Evolutionary conservation across 2,329 filamentous ascomycete genomes (phyloP), one percentile per base, ranked within the genome.

Genomic region (Fusarium pseudoanthophilum): DNA sequence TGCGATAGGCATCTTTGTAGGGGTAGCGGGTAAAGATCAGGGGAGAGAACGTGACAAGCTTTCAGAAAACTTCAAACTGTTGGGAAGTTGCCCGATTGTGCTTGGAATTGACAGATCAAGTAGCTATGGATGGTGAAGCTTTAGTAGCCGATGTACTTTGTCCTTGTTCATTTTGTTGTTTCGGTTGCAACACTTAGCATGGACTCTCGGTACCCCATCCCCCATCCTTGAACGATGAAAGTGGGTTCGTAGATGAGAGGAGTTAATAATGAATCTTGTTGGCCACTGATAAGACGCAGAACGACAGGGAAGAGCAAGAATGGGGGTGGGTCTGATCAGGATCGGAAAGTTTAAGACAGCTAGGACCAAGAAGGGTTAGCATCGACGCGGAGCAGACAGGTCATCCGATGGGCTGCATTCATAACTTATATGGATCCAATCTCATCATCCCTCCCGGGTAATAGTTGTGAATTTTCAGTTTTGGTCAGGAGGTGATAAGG

Each of bases 1-100:
- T 56, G 72, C 72, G 39, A 40, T 57, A 28, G 72, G 72, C 72
- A 74, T 74, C 11, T 55, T 24, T 64, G 60, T 40, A 1, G 6
- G 14, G 4, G 14, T 21, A 7, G 37, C 45, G 26, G n/a, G 5
- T 34, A 34, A 28, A 21, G 32, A 21, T 34, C 30, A 18, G 28
- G 18, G 3, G 37, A 34, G 28, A 18, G 36, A 34, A 13, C 20
- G 20, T n/a, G 5, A 16, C 24, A 4, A 36, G 21, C 16, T 30
- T 10, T 21, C 32, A n/a, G 15, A 10, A 11, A 21, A 16, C 11
- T 40, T 39, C 11, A 18, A 10, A 14, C 20, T 40, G 20, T 11
- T 39, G 21, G 11, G 30, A 37, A 42, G 13, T 24, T 28, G 18
- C 32, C 36, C 42, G 46, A 42, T 32, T 55, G 36, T 21, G 18